These are phyloP conservation scores for Zostera marina DNA, from an alignment of 116 monocot species.

Conservation along the genomic window DNA sequence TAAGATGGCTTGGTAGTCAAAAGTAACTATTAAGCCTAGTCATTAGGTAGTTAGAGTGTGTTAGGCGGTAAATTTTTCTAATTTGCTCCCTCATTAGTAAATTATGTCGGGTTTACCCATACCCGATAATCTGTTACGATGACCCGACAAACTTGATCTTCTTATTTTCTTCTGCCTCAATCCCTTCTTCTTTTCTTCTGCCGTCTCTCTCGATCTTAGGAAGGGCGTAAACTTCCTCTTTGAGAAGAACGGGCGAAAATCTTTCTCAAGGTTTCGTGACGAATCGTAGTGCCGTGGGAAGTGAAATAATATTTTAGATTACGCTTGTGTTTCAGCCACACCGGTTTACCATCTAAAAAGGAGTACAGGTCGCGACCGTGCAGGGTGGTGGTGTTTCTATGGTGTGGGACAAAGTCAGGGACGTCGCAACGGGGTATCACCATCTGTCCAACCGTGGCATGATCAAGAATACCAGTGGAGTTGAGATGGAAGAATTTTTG, in stretches of 20 bases:
- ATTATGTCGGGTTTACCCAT: too few species aligned
- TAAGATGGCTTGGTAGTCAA: too few species aligned
- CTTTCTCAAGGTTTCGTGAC: background rate
- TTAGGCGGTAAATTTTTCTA: too few species aligned
- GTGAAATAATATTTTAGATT: conserved; percentile 22
- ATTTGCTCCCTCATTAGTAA: too few species aligned
- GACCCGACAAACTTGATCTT: too few species aligned
- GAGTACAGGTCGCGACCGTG: conserved; percentile 39
- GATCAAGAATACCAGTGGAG: conserved; percentile 40
- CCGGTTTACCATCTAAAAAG: conserved; percentile 42
- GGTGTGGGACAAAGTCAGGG: conserved; percentile 24
- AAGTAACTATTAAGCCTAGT: too few species aligned
- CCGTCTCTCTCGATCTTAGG: too few species aligned
- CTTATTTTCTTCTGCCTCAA: too few species aligned
- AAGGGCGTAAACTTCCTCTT: too few species aligned
- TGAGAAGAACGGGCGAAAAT: background rate
- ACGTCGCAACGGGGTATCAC: conserved; percentile 53
- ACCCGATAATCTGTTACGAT: too few species aligned
- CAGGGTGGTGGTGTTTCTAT: conserved; percentile 15
- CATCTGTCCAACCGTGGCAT: conserved; percentile 26
- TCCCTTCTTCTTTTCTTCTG: too few species aligned
- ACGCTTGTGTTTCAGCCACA: conserved; percentile 16
- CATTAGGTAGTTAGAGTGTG: too few species aligned
- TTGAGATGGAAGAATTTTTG: conserved; percentile 40
- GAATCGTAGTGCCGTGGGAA: background rate